Conservation (phyloP, 371 early-diverging fungal genomes). For the Capillidium heterosporum region DNA sequence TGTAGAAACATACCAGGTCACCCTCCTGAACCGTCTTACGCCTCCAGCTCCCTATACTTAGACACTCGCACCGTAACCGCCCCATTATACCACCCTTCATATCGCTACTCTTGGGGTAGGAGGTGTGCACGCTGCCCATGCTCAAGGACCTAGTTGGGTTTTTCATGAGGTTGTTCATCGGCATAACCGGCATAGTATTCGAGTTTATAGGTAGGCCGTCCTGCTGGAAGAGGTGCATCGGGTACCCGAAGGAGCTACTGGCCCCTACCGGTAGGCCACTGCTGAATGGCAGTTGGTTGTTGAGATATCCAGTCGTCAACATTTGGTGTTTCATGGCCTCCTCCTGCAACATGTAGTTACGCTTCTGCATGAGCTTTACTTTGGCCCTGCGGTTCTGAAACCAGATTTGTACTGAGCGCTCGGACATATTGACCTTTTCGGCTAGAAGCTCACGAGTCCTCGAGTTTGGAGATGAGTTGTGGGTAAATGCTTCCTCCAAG, state of each 20-base stretch:
- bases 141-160: background rate
- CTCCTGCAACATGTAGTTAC: conserved; percentile 23
- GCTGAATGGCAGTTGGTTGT: background rate
- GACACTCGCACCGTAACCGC: conserved; percentile 27
- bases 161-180: background rate
- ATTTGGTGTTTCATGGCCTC: conserved; percentile 14
- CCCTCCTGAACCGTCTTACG: conserved; percentile 14
- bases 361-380: conserved; percentile 48
- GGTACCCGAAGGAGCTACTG: background rate
- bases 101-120: background rate
- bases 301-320: background rate
- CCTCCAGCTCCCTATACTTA: conserved; percentile 59
- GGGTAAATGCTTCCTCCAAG: conserved; percentile 49
- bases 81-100: too few species aligned
- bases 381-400: conserved; percentile 97
- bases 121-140: background rate
- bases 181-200: too few species aligned
- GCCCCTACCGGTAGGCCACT: background rate
- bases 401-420: conserved; percentile 94
- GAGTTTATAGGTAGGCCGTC: too few species aligned
- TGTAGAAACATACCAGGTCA: conserved; percentile 39
- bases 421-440: conserved; percentile 76
- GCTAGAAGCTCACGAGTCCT: conserved; percentile 76
- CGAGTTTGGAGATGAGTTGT: conserved; percentile 43
- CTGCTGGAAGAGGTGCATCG: too few species aligned